Percentiles rank a stretch among this genome's conserved stretches.
phyloP scores from a whole-genome alignment of 2,329 filamentous ascomycete species.

The Paracoccidioides lutzii region DNA sequence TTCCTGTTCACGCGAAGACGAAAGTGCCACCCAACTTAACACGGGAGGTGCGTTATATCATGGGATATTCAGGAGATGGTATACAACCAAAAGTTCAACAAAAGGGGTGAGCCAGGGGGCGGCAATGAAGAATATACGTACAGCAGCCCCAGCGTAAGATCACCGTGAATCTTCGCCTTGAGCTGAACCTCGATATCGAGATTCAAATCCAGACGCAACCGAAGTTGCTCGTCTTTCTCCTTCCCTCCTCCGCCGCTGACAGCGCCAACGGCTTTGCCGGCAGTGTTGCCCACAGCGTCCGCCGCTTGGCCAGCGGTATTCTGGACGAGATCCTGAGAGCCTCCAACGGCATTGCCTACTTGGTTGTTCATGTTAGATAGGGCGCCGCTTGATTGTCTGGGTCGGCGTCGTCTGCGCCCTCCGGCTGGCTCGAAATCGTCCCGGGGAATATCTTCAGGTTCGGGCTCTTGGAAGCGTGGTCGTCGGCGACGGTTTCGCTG shows the following conservation, averaged over 20 bases:
- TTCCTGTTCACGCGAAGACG: background rate
- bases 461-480: conserved; percentile 25
- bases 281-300: conserved; percentile 24
- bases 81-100: too few species aligned
- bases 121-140: conserved; percentile 35
- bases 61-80: too few species aligned
- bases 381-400: conserved; percentile 31
- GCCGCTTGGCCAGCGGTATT: conserved; percentile 37
- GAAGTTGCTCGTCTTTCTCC: conserved; percentile 52
- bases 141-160: conserved; percentile 66
- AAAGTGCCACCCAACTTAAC: background rate
- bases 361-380: conserved; percentile 46
- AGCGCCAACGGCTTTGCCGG: conserved; percentile 32
- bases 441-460: conserved; percentile 42
- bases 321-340: conserved; percentile 43
- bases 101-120: too few species aligned
- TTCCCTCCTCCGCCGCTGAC: conserved; percentile 29
- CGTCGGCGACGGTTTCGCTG: conserved; percentile 26
- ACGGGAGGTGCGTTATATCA: too few species aligned
- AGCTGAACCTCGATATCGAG: conserved; percentile 73
- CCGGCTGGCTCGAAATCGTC: conserved; percentile 39
- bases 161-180: conserved; percentile 75
- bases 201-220: conserved; percentile 62
- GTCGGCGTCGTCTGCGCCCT: conserved; percentile 42
- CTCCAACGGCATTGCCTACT: conserved; percentile 40